Evolutionary conservation across 805 yeast genomes (phyloP).

Genomic region (Yarrowia sp.): DNA sequence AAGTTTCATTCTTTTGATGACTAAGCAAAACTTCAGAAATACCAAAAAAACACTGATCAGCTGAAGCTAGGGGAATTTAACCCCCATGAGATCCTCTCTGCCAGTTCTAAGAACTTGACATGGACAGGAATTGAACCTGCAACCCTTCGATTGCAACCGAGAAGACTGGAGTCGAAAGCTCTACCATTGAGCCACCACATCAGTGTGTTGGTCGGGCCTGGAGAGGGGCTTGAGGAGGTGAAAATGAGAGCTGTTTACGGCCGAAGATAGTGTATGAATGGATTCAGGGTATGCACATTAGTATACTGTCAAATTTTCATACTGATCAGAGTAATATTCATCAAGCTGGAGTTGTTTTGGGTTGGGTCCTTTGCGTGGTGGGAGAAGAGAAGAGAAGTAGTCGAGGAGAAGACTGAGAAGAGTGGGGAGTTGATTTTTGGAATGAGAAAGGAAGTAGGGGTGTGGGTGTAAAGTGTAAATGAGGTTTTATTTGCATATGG

Average conservation of each 20-base stretch:
- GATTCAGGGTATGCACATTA: background rate
- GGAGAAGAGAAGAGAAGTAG: too few species aligned
- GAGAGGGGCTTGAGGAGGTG: background rate
- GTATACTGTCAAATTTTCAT: background rate
- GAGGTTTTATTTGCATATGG: too few species aligned
- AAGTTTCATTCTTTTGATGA: too few species aligned
- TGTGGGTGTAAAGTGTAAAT: too few species aligned
- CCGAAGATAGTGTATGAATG: background rate
- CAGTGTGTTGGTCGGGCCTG: background rate
- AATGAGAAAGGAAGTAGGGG: too few species aligned
- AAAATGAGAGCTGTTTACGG: background rate
- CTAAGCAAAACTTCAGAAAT: background rate
- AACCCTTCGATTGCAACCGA: constrained; percentile 59
- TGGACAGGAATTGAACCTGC: constrained; percentile 84
- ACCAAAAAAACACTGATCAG: constrained; percentile 5
- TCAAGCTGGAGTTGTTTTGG: too few species aligned
- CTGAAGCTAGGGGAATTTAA: constrained; percentile 9
- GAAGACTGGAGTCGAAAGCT: constrained; percentile 67
- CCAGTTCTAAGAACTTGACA: constrained; percentile 43
- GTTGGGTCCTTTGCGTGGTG: too few species aligned
- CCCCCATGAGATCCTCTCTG: constrained; percentile 12
- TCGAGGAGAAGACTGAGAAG: too few species aligned
- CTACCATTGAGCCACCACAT: constrained; percentile 71
- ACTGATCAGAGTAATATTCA: background rate
- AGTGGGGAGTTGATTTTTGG: too few species aligned